phyloP scores from a whole-genome alignment of 306 rosid genomes.

The Chamaecrista fasciculata region DNA sequence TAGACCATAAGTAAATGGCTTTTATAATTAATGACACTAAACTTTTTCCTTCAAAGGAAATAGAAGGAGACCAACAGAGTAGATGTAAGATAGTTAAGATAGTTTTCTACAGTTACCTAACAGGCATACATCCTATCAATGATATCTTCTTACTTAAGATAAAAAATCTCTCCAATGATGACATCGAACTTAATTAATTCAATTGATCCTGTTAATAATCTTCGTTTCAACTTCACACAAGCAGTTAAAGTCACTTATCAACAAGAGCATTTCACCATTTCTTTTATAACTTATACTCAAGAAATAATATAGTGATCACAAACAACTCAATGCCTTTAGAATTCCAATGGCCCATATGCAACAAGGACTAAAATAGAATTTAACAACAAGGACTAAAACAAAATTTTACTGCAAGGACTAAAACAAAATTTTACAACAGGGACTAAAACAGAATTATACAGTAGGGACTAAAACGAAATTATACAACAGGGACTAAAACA shows the following conservation, averaged over 20 bases:
- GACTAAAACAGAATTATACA: no score
- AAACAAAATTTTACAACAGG: no score
- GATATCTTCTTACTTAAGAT: not conserved
- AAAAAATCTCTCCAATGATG: constrained; percentile 2
- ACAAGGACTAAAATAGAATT: no score
- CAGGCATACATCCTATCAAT: not conserved
- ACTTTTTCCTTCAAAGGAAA: not conserved
- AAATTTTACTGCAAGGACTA: no score
- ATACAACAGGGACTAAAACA: no score
- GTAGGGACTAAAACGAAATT: no score
- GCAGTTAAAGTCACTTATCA: not conserved
- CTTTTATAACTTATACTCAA: not conserved
- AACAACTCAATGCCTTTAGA: not conserved
- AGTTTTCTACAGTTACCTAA: no score
- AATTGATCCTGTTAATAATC: not conserved
- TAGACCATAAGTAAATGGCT: not conserved
- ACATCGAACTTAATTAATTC: not conserved
- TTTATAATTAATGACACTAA: not conserved
- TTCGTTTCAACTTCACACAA: not conserved
- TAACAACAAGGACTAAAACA: no score
- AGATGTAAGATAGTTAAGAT: no score
- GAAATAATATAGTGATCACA: not conserved
- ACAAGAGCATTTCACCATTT: not conserved
- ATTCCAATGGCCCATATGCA: not conserved
- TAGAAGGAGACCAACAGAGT: not conserved